Evolutionary conservation across 2,329 filamentous ascomycete genomes (phyloP), one percentile per base, ranked within the genome.

Genomic region (Phialophora verrucosa): DNA sequence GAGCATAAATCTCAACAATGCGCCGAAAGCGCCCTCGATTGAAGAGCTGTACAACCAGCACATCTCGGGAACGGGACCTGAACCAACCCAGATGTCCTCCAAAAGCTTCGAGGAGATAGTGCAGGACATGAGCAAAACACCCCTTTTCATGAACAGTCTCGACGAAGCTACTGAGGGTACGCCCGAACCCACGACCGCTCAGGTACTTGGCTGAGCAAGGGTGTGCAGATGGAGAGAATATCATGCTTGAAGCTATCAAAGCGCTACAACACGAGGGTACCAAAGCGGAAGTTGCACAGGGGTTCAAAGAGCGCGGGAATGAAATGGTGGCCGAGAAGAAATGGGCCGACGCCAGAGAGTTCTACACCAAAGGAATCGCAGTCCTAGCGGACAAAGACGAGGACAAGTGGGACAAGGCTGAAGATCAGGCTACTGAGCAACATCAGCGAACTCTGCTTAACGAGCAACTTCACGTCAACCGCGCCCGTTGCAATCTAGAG

Each of bases 131-230:
- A 90, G 90, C 74, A 87, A 88, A 70, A 84, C 86, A 56, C 95
- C 95, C 6, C 85, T 99, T 44, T 99, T 99, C 83, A 99, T 99
- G 95, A 98, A 93, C 32, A 89, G 91, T 72, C 84, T 97, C 38
- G 91, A 86, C 65, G 84, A 86, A 66, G 84, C 84, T 12, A 84
- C 83, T 61, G 83, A 84, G 68, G 83, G 84, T 81, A 74, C 59
- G 69, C 64, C 31, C 25, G 38, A 62, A 29, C 47, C 59, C 11
- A 63, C 53, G 27, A 31, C 56, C 44, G 54, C 63, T 58, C 57
- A 61, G 35, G 51, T 54, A 53, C 20, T 51, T 66, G 57, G 56
- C 42, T 70, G 58, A 73, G 63, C 47, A 64, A 50, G 23, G 55
- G 50, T 69, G 50, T 65, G 49, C 65, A 81, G 80, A 79, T 64